Evolutionary conservation across 73 alveolate species (phyloP), one percentile per base, ranked within the genome.

Genomic region (Tetrahymena elliotti): DNA sequence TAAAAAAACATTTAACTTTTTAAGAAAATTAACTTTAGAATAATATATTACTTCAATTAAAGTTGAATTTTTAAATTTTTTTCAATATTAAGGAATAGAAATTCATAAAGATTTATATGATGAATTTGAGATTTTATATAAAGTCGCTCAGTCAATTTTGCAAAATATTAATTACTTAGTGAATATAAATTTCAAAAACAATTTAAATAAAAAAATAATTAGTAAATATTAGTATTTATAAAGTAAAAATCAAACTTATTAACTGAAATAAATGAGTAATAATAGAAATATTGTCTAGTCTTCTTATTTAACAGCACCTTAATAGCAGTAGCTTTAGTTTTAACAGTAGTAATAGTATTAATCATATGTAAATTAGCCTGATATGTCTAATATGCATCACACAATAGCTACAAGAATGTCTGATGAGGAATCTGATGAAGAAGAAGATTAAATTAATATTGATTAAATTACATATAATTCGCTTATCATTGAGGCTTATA

Each of bases 401-500:
- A 68, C 88, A 4, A 68, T 68, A 22, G 88, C 88, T 27, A 68
- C 88, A 27, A 68, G 88, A 68, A 24, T 68, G 38, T 68, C 88
- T 27, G 88, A 68, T 68, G 88, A 68, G 1, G 88, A 68, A 31
- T 68, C 88, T 24, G 88, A 68, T 68, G 88, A 68, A 24, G 47
- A 94, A 83, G 96, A 94, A 35, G 96, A 94, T 83, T 31, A 84
- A 34, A 40, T 94, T 12, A 94, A 94, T 37, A 83, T 84, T 53
- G 52, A 83, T 39, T 54, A 40, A 83, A 83, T 94, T 41, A 38
- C 92, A 20, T 94, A 83, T 35, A 94, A 94, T 40, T 41, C 92
- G n/a, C 36, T 94, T 22, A 37, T 94, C 24, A 40, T 94, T 38
- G 96, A 83, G 15, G 96, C 96, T 94, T 93, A 94, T 27, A 94